phyloP scores from a whole-genome alignment of 106 monocot species.

The Dioscorea zingiberensis region DNA sequence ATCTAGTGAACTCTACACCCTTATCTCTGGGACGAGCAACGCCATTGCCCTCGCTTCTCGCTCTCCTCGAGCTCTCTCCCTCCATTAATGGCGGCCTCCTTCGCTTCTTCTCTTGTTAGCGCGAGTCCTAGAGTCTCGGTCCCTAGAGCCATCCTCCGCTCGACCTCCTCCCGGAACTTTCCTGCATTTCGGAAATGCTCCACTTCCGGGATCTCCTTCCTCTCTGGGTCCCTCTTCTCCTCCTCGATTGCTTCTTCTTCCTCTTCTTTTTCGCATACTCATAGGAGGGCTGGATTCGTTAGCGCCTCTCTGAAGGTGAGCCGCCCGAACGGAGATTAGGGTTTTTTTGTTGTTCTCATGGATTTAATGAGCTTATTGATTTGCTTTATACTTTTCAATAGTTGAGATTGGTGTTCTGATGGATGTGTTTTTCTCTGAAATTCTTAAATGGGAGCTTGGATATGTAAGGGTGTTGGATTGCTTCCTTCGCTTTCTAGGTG shows the following conservation, averaged over 20 bases:
- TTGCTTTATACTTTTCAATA: too few relatives aligned
- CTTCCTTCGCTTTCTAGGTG: too few relatives aligned
- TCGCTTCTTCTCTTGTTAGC: slow-evolving; percentile 28
- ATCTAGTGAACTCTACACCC: not conserved
- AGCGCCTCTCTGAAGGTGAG: not conserved
- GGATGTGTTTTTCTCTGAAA: not conserved
- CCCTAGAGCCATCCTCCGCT: slow-evolving; percentile 10
- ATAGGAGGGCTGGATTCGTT: not conserved
- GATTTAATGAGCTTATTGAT: not conserved
- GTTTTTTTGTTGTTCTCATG: not conserved
- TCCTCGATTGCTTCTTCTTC: not conserved
- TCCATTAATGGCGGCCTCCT: slow-evolving; percentile 43
- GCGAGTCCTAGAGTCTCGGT: slow-evolving; percentile 4
- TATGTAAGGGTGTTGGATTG: not conserved
- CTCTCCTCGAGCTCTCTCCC: not conserved
- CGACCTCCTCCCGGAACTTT: not conserved
- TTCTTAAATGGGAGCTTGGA: not conserved
- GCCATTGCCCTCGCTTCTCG: not conserved
- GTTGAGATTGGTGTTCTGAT: too few relatives aligned
- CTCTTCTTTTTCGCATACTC: not conserved
- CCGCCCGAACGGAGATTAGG: not conserved
- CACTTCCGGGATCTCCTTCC: not conserved
- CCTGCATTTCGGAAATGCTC: not conserved
- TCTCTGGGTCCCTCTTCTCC: not conserved
- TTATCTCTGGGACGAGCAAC: not conserved